These are phyloP conservation scores for Colletotrichum limetticola DNA, from an alignment of 2,329 filamentous ascomycete species.

Conservation along the genomic window DNA sequence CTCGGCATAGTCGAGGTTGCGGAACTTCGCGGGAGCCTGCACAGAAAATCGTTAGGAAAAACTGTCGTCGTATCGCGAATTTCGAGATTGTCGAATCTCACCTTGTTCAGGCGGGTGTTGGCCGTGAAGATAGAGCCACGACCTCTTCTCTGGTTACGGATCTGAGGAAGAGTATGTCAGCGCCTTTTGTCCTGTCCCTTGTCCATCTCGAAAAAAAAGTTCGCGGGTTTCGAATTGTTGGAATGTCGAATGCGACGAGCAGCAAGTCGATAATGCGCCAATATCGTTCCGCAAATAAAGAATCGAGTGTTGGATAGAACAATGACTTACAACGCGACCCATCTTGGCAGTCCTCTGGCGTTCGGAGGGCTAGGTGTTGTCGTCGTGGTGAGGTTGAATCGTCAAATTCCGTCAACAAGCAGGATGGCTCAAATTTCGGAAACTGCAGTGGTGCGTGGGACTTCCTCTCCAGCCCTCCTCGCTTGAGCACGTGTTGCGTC, in stretches of 20 bases:
- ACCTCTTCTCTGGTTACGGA: slow-evolving; percentile 74
- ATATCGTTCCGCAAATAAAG: background rate
- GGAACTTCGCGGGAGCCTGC: slow-evolving; percentile 78
- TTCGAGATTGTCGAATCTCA: slow-evolving; percentile 69
- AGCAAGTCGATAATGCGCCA: slow-evolving; percentile 5
- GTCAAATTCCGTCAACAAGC: background rate
- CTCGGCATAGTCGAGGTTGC: slow-evolving; percentile 95
- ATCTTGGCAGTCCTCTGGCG: slow-evolving; percentile 50
- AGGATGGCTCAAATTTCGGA: background rate
- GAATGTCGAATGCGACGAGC: slow-evolving; percentile 14
- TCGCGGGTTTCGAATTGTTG: slow-evolving; percentile 20
- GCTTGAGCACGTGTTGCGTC: slow-evolving; percentile 17
- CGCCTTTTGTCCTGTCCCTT: slow-evolving; percentile 4
- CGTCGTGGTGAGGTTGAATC: slow-evolving; percentile 34
- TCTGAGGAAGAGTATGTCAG: slow-evolving; percentile 45
- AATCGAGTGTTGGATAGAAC: slow-evolving; percentile 26
- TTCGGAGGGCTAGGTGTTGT: slow-evolving; percentile 36
- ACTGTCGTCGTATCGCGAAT: slow-evolving; percentile 18
- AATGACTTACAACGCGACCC: slow-evolving; percentile 61
- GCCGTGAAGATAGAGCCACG: slow-evolving; percentile 73
- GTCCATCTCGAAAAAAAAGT: slow-evolving; percentile 15
- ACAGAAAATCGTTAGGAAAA: slow-evolving; percentile 22
- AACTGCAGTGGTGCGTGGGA: slow-evolving; percentile 6
- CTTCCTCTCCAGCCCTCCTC: slow-evolving; percentile 7
- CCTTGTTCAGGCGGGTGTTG: slow-evolving; percentile 94